Evolutionary conservation across 495 filamentous ascomycete species (phyloP).

Genomic region (Aeminium ludgeri): DNA sequence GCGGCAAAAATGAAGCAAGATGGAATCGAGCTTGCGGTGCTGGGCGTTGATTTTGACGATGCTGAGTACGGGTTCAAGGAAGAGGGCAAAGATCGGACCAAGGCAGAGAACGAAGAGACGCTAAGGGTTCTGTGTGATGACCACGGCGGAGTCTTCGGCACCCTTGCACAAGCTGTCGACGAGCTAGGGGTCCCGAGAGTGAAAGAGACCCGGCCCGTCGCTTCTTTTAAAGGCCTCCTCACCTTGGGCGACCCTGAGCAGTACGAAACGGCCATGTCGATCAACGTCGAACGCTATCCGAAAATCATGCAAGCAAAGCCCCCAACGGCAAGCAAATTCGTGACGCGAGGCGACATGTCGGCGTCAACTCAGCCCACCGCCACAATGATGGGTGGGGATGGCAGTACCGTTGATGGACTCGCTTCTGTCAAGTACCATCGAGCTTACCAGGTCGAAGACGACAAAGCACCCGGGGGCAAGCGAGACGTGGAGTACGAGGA

Average conservation of each 20-base stretch:
- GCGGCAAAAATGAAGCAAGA: slow-evolving; percentile 51
- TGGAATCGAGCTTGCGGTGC: slow-evolving; percentile 56
- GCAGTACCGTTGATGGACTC: slow-evolving; percentile 33
- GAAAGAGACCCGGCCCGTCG: slow-evolving; percentile 53
- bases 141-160: slow-evolving; percentile 62
- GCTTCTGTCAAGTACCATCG: slow-evolving; percentile 52
- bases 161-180: slow-evolving; percentile 68
- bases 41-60: slow-evolving; percentile 93
- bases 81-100: slow-evolving; percentile 57
- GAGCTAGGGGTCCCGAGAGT: slow-evolving; percentile 57
- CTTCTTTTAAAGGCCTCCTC: slow-evolving; percentile 62
- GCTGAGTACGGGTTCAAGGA: slow-evolving; percentile 80
- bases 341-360: slow-evolving; percentile 32
- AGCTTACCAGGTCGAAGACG: slow-evolving; percentile 64
- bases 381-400: slow-evolving; percentile 29
- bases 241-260: slow-evolving; percentile 60
- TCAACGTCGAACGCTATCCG: slow-evolving; percentile 81
- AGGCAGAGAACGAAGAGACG: slow-evolving; percentile 43
- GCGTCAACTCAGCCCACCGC: slow-evolving; percentile 29
- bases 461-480: slow-evolving; percentile 59
- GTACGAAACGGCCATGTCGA: slow-evolving; percentile 61
- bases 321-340: slow-evolving; percentile 59
- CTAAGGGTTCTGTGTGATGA: slow-evolving; percentile 46
- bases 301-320: slow-evolving; percentile 60
- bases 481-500: slow-evolving; percentile 68